Evolutionary conservation across 306 rosid species (phyloP).

Genomic region (Mimosa bimucronata): DNA sequence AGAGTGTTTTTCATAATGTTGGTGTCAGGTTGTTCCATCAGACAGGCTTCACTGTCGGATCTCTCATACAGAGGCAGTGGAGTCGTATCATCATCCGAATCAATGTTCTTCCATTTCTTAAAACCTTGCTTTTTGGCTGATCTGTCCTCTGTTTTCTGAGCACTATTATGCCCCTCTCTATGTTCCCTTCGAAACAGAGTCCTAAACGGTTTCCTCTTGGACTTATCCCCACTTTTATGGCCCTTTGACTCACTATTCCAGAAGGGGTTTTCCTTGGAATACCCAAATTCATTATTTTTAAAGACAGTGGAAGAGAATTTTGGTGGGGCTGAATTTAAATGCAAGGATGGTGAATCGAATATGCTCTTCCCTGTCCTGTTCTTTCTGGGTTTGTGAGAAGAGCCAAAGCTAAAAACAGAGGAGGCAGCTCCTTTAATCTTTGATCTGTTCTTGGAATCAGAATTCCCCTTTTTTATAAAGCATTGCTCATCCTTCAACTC

Average conservation of each 20-base stretch:
- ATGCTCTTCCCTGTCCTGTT: constrained; percentile 65
- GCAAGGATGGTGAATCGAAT: constrained; percentile 51
- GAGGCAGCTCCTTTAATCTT: constrained; percentile 84
- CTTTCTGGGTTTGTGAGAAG: constrained; percentile 55
- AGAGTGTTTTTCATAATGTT: constrained; percentile 68
- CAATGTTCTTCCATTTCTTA: constrained; percentile 80
- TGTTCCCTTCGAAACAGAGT: constrained; percentile 72
- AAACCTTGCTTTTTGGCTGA: constrained; percentile 67
- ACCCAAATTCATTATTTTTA: constrained; percentile 31
- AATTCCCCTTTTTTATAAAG: constrained; percentile 51
- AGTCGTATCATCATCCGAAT: constrained; percentile 74
- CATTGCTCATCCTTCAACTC: constrained; percentile 79
- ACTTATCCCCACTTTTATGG: constrained; percentile 52
- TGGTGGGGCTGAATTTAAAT: constrained; percentile 13
- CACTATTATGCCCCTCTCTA: constrained; percentile 45
- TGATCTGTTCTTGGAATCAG: constrained; percentile 54
- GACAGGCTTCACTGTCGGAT: constrained; percentile 58
- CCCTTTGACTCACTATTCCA: constrained; percentile 43
- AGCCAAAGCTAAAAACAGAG: constrained; percentile 68
- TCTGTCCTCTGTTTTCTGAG: constrained; percentile 47
- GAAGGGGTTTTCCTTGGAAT: constrained; percentile 45
- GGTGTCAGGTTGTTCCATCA: constrained; percentile 63
- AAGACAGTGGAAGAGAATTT: constrained; percentile 28
- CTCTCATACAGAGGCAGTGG: constrained; percentile 72
- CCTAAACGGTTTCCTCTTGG: constrained; percentile 75